phyloP scores from a whole-genome alignment of 148 eudicot genomes.

The Diospyros kaki region DNA sequence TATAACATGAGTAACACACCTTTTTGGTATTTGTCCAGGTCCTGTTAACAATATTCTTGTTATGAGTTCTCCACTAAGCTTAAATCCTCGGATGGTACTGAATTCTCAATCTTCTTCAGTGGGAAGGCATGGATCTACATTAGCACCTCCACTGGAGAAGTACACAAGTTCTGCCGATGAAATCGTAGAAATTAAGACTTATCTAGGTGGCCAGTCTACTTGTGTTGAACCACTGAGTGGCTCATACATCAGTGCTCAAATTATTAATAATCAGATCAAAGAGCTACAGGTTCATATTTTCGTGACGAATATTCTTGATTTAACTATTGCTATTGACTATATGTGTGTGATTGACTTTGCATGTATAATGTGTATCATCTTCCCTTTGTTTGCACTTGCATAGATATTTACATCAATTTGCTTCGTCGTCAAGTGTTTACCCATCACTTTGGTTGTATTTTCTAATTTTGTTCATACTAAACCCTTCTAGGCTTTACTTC shows the following conservation, averaged over 20 bases:
- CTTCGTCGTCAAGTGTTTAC: too few species aligned
- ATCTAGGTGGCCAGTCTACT: constrained; percentile 30
- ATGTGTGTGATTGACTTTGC: neutral
- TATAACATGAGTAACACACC: neutral
- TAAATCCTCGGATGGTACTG: constrained; percentile 35
- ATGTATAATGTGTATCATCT: too few species aligned
- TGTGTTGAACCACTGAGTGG: constrained; percentile 25
- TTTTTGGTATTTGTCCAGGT: constrained; percentile 38
- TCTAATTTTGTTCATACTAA: too few species aligned
- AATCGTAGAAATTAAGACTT: constrained; percentile 43
- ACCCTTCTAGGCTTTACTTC: too few species aligned
- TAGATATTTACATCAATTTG: too few species aligned
- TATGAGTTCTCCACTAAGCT: constrained; percentile 26
- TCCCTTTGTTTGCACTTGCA: too few species aligned
- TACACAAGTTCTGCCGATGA: constrained; percentile 52
- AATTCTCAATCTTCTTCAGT: constrained; percentile 36
- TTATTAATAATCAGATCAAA: constrained; percentile 71
- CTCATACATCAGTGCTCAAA: constrained; percentile 43
- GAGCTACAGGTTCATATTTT: constrained; percentile 60
- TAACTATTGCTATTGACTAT: too few species aligned
- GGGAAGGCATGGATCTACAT: constrained; percentile 35
- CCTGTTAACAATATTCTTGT: constrained; percentile 76
- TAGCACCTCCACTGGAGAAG: constrained; percentile 78
- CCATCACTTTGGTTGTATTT: too few species aligned
- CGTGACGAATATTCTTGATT: constrained; percentile 13